These are phyloP conservation scores for Scheffersomyces titani DNA, from an alignment of 1,139 yeast genomes.

Conservation along the genomic window DNA sequence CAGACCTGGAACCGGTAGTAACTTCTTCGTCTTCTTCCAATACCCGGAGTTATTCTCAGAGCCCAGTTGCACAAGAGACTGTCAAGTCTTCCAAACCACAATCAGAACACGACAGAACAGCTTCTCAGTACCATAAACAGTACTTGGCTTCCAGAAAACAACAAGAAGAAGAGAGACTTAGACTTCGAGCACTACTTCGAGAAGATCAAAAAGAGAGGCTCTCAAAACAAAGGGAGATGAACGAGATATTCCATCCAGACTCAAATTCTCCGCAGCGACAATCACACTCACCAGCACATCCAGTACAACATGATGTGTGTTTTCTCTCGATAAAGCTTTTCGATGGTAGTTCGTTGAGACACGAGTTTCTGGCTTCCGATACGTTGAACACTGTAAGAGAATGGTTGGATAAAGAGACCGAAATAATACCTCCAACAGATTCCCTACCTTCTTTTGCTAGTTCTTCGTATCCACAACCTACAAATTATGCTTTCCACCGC, in stretches of 20 bases:
- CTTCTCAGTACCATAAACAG: slow-evolving; percentile 40
- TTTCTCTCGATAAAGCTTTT: slow-evolving; percentile 51
- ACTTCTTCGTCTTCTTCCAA: slow-evolving; percentile 1
- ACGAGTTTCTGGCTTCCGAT: slow-evolving; percentile 41
- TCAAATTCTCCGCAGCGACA: slow-evolving; percentile 7
- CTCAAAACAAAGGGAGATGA: slow-evolving; percentile 9
- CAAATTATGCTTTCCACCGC: slow-evolving; percentile 38
- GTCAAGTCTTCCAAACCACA: not conserved
- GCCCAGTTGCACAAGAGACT: not conserved
- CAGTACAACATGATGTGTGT: slow-evolving; percentile 24
- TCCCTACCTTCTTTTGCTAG: slow-evolving; percentile 41
- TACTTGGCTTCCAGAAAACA: slow-evolving; percentile 32
- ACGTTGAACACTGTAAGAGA: slow-evolving; percentile 56
- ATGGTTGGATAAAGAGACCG: slow-evolving; percentile 61
- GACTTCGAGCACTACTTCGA: slow-evolving; percentile 52
- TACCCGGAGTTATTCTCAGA: not conserved
- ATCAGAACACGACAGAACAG: slow-evolving; percentile 39
- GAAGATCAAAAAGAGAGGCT: slow-evolving; percentile 53
- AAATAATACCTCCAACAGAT: slow-evolving; percentile 26
- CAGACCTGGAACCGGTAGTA: not conserved
- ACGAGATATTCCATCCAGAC: slow-evolving; percentile 1
- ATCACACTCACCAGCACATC: slow-evolving; percentile 1
- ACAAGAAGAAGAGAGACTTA: slow-evolving; percentile 51
- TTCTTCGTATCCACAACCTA: slow-evolving; percentile 33
- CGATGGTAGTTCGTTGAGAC: slow-evolving; percentile 54